A percentile compares a stretch with the other conserved stretches of the same genome.
Conservation (phyloP, 257 asterid species). For the Verbascum thapsus region DNA sequence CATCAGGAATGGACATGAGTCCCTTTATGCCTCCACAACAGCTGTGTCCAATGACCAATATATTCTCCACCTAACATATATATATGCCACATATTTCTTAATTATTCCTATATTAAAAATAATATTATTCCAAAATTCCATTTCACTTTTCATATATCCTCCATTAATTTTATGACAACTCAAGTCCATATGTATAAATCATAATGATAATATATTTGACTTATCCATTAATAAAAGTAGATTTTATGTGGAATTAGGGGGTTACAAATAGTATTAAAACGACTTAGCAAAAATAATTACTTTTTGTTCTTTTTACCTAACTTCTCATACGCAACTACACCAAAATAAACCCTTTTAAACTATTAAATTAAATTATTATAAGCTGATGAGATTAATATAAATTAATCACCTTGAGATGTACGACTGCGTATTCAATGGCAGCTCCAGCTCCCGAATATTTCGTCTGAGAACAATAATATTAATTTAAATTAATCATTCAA, state of each 20-base stretch:
- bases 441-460: slow-evolving; percentile 84
- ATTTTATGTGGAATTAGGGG: background rate
- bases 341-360: too few relatives aligned
- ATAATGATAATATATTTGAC: too few relatives aligned
- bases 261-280: background rate
- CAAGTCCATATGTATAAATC: too few relatives aligned
- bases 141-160: too few relatives aligned
- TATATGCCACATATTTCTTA: background rate
- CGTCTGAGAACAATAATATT: slow-evolving; percentile 48
- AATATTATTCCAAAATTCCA: background rate
- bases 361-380: too few relatives aligned
- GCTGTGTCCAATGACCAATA: slow-evolving; percentile 92
- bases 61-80: slow-evolving; percentile 65
- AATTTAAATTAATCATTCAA: background rate
- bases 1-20: slow-evolving; percentile 87
- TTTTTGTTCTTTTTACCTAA: too few relatives aligned
- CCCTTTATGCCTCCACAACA: slow-evolving; percentile 95
- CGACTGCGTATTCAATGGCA: slow-evolving; percentile 85
- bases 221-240: too few relatives aligned
- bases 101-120: background rate
- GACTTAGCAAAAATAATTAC: too few relatives aligned
- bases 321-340: too few relatives aligned
- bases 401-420: slow-evolving; percentile 69
- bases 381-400: background rate
- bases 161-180: too few relatives aligned